Evolutionary conservation across 306 rosid species (phyloP), one percentile per base, ranked within the genome.

Genomic region (Cicer yamashitae): DNA sequence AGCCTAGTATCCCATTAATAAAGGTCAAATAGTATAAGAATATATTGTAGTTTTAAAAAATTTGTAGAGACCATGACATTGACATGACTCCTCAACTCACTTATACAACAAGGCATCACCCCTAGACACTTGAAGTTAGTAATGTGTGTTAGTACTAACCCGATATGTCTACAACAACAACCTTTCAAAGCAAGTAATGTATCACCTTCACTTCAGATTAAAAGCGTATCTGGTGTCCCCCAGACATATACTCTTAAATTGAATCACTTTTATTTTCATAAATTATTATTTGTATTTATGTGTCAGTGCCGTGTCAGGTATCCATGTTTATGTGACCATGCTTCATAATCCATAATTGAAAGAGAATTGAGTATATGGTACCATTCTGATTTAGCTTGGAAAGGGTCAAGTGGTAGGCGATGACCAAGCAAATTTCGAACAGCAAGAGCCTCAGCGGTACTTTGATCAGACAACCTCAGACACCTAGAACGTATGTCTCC

Each of bases 401-500:
- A 72, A 1, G 93, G 69, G 48, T 91, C 93, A n/a, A 86, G 80
- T 0, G 88, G 84, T 30, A 94, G 77, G 17, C 97, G 97, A 81
- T 94, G 88, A 39, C 98, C 98, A 52, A 94, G 96, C 86, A 94
- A 78, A 71, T 86, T 85, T 30, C 97, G 88, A 77, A 94, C 96
- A 0, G 97, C 98, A 34, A 89, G 89, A 25, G 98, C 97, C 87
- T 94, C 98, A 7, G 87, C 83, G 11, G 94, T 87, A 65, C 97
- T 94, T 73, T 87, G 77, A 86, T 90, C 97, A 47, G 98, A 90
- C 79, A 94, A 81, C 44, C 98, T 87, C 86, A 94, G 80, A 81
- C 98, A 94, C 81, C 97, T 87, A 6, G 98, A 94, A 74, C 98
- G 96, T 71, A 93, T 93, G 74, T 93, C 98, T 78, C 98, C 98